These are phyloP conservation scores for Xylariaceae sp. DNA, from an alignment of 2,329 filamentous ascomycete species.

Conservation along the genomic window DNA sequence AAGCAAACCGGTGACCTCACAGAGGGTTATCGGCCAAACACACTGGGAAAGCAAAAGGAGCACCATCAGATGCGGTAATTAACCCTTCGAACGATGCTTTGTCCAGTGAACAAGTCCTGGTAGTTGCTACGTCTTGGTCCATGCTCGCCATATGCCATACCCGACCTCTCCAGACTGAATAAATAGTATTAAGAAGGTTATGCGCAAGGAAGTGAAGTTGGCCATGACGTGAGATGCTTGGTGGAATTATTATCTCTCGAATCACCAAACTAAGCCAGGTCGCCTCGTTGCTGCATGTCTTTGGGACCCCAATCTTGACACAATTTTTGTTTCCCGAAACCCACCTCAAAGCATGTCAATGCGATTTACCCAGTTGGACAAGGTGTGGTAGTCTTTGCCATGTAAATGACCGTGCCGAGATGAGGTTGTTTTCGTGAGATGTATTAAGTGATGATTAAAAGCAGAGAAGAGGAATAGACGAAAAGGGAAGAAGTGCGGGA, in stretches of 20 bases:
- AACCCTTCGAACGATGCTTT: conserved; percentile 13
- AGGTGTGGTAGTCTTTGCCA: conserved; percentile 7
- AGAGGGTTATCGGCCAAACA: conserved; percentile 23
- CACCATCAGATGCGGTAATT: conserved; percentile 16
- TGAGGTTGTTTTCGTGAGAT: conserved; percentile 32
- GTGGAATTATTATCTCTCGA: conserved; percentile 21
- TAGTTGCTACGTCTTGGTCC: conserved; percentile 26
- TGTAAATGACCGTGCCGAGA: conserved; percentile 24
- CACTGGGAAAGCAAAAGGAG: conserved; percentile 18
- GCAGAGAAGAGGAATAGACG: conserved; percentile 37
- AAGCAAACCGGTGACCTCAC: conserved; percentile 25
- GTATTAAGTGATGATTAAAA: conserved; percentile 45
- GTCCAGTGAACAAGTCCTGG: conserved; percentile 20
- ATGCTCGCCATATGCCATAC: conserved; percentile 26
- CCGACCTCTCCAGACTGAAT: conserved; percentile 16
- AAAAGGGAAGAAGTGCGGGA: conserved; percentile 47
- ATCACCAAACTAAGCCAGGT: conserved; percentile 20
- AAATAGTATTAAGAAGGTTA: conserved; percentile 15
- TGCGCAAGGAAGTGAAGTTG: conserved; percentile 17
- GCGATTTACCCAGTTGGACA: conserved; percentile 4
- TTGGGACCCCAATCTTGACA: neutral
- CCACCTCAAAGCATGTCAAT: conserved; percentile 17
- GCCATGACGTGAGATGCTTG: conserved; percentile 18
- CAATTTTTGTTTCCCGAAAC: conserved; percentile 18
- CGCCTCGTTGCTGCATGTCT: conserved; percentile 4